Conservation (phyloP, 2,329 filamentous ascomycete genomes). For the Monosporascus sp. region DNA sequence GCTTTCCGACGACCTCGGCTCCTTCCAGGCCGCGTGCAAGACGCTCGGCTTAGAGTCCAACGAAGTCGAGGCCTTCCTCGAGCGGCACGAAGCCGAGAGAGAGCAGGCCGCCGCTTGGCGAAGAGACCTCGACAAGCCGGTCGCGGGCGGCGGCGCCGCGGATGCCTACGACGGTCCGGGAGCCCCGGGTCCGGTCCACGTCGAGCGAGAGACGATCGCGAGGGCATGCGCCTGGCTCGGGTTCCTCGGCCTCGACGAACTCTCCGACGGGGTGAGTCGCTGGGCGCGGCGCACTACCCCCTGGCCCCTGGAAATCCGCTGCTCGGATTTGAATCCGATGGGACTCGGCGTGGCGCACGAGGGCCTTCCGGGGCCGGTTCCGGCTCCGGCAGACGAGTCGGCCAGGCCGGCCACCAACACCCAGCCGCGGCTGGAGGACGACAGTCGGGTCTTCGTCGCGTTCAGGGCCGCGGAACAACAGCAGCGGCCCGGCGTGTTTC, state of each 20-base stretch:
- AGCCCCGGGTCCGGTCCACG: neutral
- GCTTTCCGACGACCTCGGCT: neutral
- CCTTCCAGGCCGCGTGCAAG: constrained; percentile 1
- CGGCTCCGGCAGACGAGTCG: no score
- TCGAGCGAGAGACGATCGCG: neutral
- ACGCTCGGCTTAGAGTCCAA: neutral
- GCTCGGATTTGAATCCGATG: neutral
- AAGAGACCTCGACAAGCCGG: no score
- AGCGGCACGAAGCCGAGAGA: neutral
- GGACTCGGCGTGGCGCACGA: neutral
- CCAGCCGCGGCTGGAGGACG: neutral
- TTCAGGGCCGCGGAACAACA: neutral
- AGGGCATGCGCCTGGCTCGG: neutral
- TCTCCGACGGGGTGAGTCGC: neutral
- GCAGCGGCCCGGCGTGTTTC: neutral
- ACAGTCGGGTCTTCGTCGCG: neutral
- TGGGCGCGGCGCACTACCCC: neutral
- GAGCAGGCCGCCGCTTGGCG: neutral
- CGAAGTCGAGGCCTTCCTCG: neutral
- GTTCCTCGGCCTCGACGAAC: neutral
- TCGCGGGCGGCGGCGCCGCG: no score
- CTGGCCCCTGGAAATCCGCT: neutral
- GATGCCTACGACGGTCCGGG: neutral
- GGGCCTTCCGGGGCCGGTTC: neutral
- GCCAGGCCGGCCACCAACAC: no score